These are phyloP conservation scores for Pseudohyphozyma bogoriensis DNA, from an alignment of 768 basidiomycete genomes.

Conservation along the genomic window DNA sequence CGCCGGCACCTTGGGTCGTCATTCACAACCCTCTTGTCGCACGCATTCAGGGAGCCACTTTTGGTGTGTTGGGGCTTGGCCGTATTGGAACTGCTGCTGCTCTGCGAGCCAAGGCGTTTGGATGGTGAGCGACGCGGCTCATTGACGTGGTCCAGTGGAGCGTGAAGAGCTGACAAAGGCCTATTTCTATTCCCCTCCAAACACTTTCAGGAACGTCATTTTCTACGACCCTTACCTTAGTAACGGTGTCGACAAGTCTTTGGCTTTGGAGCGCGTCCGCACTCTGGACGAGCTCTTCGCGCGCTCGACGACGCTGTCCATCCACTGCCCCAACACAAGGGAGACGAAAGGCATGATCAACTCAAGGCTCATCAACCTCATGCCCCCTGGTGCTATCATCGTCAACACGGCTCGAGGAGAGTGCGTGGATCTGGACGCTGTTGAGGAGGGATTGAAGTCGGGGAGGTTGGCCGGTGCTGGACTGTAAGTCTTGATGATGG, in stretches of 20 bases:
- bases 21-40: conserved; percentile 21
- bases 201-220: conserved; percentile 12
- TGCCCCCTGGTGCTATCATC: conserved; percentile 12
- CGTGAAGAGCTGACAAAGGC: too few relatives aligned
- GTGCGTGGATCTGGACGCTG: conserved; percentile 24
- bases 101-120: conserved; percentile 31
- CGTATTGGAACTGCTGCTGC: conserved; percentile 32
- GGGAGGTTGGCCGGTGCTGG: conserved; percentile 25
- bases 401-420: conserved; percentile 29
- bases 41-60: conserved; percentile 19
- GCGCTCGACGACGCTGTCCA: conserved; percentile 12
- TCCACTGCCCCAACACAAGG: conserved; percentile 26
- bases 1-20: conserved; percentile 17
- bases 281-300: conserved; percentile 24
- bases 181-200: neutral
- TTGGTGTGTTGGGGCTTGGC: conserved; percentile 30
- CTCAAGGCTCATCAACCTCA: conserved; percentile 14
- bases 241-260: conserved; percentile 23
- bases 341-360: conserved; percentile 21
- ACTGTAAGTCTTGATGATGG: too few relatives aligned
- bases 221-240: conserved; percentile 29
- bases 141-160: neutral
- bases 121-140: conserved; percentile 14
- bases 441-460: conserved; percentile 17
- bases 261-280: conserved; percentile 18